These are phyloP conservation scores for Saccharum spontaneum DNA, from an alignment of 176 grass and related monocot genomes.

Conservation along the genomic window DNA sequence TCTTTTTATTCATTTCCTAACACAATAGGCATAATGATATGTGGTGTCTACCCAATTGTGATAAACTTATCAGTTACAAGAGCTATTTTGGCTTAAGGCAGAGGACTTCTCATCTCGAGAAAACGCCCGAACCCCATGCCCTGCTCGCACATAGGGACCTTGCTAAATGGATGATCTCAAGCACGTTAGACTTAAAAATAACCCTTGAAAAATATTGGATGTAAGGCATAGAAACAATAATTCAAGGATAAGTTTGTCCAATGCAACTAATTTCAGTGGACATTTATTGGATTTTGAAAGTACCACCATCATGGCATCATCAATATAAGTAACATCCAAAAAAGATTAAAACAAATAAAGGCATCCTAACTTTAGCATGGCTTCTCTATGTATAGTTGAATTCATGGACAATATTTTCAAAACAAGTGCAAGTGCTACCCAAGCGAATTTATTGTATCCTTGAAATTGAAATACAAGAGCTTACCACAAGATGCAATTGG, in stretches of 20 bases:
- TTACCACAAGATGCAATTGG: slow-evolving; percentile 88
- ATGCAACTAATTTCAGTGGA: neutral
- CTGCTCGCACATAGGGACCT: neutral
- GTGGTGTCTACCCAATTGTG: no score
- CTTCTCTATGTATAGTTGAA: neutral
- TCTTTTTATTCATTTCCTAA: no score
- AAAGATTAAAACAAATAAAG: neutral
- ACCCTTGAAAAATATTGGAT: neutral
- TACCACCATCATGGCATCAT: neutral
- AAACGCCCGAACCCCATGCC: no score
- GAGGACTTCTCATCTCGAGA: no score
- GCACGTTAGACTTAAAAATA: neutral
- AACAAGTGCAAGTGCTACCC: neutral
- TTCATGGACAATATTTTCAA: neutral
- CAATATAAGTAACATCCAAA: neutral
- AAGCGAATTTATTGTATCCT: neutral
- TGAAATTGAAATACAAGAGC: slow-evolving; percentile 7
- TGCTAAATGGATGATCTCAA: neutral
- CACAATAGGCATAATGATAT: no score
- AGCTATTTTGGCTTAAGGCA: no score
- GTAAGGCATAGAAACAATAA: neutral
- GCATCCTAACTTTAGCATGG: neutral
- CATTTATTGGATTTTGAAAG: neutral
- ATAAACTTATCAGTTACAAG: no score
- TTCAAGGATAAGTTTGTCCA: neutral